Evolutionary conservation across 1,284 basidiomycete species (phyloP), one percentile per base, ranked within the genome.

Genomic region (Ganoderma lucidum): DNA sequence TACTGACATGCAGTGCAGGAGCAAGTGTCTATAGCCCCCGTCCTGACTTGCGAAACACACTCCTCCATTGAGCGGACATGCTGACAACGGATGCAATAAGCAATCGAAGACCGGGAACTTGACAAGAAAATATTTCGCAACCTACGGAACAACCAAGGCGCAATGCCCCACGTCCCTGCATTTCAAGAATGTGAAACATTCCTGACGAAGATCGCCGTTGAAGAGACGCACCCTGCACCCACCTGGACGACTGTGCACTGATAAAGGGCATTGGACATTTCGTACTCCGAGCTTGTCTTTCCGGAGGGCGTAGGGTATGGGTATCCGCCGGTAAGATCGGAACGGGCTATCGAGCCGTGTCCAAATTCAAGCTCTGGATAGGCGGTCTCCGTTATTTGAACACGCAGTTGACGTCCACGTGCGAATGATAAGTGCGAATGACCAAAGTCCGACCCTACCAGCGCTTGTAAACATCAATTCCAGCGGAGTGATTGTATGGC

Each of bases 51-150:
- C n/a, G 45, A 10, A 23, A n/a, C 6, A n/a, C 45, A 3, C n/a
- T 23, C n/a, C n/a, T n/a, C n/a, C 23, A 23, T 23, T 23, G 23
- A 51, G 10, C 48, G 23, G 23, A 8, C 48, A 3, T 12, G 23
- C 48, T 28, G 48, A 51, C 14, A 51, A n/a, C 48, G 48, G 48
- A 51, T 51, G 48, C 48, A 28, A 51, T 51, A 51, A 19, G 48
- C 4, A 37, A 37, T 23, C n/a, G 9, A n/a, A 51, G 10, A 4
- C 3, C 48, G 4, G 23, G 8, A 51, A 51, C 2, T 12, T 28
- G 48, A 51, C 48, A 3, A 23, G 10, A 12, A 28, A 14, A 14
- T 28, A 28, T 28, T 28, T 28, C 23, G 48, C 12, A 51, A 12
- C 23, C 4, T 6, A 28, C 23, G 23, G 48, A 51, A 23, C 23